Conservation (phyloP, 371 early-diverging fungal species). For the Conidiobolus incongruus region DNA sequence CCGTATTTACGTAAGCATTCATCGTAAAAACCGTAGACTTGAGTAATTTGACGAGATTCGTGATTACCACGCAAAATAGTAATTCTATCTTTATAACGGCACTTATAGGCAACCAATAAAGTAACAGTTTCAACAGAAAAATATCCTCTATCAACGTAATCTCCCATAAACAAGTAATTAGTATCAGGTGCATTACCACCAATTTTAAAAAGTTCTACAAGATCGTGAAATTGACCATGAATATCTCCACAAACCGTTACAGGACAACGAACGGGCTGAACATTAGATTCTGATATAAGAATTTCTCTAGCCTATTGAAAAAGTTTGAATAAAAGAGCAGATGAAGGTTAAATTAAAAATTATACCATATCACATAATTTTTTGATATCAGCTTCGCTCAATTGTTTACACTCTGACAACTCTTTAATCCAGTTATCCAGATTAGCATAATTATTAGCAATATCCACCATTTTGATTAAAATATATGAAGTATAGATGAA, state of each 20-base stretch:
- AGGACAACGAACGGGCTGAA: constrained; percentile 84
- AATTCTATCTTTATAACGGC: constrained; percentile 76
- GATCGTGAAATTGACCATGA: constrained; percentile 98
- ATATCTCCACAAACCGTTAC: constrained; percentile 97
- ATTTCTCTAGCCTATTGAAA: constrained; percentile 62
- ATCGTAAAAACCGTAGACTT: constrained; percentile 99
- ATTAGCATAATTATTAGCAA: constrained; percentile 20
- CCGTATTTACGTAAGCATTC: constrained; percentile 98
- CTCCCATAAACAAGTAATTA: constrained; percentile 98
- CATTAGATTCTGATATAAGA: constrained; percentile 83
- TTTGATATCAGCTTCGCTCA: constrained; percentile 83
- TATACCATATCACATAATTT: constrained; percentile 82
- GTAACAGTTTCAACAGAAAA: constrained; percentile 96
- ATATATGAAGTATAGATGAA: background rate
- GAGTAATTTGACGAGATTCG: constrained; percentile 97
- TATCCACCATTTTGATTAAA: background rate
- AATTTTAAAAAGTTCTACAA: constrained; percentile 92
- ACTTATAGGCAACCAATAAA: constrained; percentile 84
- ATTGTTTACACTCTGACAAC: constrained; percentile 71
- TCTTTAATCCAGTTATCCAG: constrained; percentile 83
- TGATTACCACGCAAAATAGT: constrained; percentile 99
- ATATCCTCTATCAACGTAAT: constrained; percentile 99
- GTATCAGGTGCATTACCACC: constrained; percentile 95
- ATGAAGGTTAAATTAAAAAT: background rate
- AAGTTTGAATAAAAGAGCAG: background rate